phyloP scores from a whole-genome alignment of 2,329 filamentous ascomycete species.

The Pseudogymnoascus sp. region DNA sequence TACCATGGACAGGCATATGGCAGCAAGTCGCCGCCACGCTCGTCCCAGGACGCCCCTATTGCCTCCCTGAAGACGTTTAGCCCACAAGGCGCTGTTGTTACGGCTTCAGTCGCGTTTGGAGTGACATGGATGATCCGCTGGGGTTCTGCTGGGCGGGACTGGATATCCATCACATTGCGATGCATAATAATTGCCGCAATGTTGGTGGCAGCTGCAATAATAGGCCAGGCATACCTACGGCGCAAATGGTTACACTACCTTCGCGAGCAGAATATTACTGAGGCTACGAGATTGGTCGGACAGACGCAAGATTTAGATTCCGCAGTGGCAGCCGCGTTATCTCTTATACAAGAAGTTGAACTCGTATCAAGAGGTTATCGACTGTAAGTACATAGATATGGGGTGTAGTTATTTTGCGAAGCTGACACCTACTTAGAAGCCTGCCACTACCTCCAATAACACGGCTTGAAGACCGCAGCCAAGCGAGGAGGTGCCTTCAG shows the following conservation, averaged over 20 bases:
- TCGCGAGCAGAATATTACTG: conserved; percentile 62
- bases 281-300: conserved; percentile 59
- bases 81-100: conserved; percentile 55
- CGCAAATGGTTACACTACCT: conserved; percentile 77
- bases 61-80: conserved; percentile 34
- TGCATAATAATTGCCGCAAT: conserved; percentile 36
- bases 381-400: conserved; percentile 45
- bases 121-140: conserved; percentile 59
- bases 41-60: neutral
- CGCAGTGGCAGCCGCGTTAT: conserved; percentile 64
- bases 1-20: conserved; percentile 35
- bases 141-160: conserved; percentile 51
- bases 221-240: conserved; percentile 64
- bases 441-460: conserved; percentile 86
- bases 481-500: conserved; percentile 69
- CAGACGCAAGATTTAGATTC: conserved; percentile 76
- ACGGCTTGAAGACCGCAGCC: conserved; percentile 74
- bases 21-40: conserved; percentile 7
- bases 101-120: conserved; percentile 53
- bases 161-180: conserved; percentile 36
- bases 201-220: conserved; percentile 42
- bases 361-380: conserved; percentile 84
- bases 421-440: conserved; percentile 48
- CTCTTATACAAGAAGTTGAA: conserved; percentile 90
- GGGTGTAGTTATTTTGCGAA: conserved; percentile 11